These are phyloP conservation scores for Leccinum rimulosum DNA, from an alignment of 768 basidiomycete species.

Conservation along the genomic window DNA sequence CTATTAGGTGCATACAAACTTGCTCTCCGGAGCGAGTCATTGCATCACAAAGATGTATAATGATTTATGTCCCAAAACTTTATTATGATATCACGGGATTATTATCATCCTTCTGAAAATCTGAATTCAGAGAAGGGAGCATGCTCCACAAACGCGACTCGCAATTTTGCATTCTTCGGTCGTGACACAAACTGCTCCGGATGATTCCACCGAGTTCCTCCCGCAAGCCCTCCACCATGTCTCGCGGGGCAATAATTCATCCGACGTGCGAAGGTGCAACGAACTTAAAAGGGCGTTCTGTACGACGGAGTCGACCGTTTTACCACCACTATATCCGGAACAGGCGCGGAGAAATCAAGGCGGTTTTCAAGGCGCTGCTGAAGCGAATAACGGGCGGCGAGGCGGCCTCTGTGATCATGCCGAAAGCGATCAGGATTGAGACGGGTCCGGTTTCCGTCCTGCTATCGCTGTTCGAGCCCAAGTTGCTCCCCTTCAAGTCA, in stretches of 20 bases:
- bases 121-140: too few relatives aligned
- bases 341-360: conserved; percentile 88
- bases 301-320: conserved; percentile 93
- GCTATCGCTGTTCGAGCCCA: conserved; percentile 61
- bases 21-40: too few relatives aligned
- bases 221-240: too few relatives aligned
- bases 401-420: conserved; percentile 70
- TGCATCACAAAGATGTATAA: too few relatives aligned
- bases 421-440: conserved; percentile 62
- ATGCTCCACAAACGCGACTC: too few relatives aligned
- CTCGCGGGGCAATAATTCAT: conserved; percentile 46
- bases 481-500: conserved; percentile 67
- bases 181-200: too few relatives aligned
- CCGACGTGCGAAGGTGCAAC: conserved; percentile 63
- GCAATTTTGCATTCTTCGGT: conserved; percentile 51
- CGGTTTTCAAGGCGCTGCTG: conserved; percentile 60
- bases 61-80: too few relatives aligned
- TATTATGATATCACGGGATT: too few relatives aligned
- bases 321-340: conserved; percentile 96
- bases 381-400: conserved; percentile 58
- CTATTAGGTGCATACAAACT: too few relatives aligned
- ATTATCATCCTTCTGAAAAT: too few relatives aligned
- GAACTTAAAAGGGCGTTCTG: conserved; percentile 75
- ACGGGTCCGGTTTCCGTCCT: conserved; percentile 70
- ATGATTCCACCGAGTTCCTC: too few relatives aligned